Conservation (phyloP, 1,284 basidiomycete genomes). For the Sanguinoderma infundibulare region DNA sequence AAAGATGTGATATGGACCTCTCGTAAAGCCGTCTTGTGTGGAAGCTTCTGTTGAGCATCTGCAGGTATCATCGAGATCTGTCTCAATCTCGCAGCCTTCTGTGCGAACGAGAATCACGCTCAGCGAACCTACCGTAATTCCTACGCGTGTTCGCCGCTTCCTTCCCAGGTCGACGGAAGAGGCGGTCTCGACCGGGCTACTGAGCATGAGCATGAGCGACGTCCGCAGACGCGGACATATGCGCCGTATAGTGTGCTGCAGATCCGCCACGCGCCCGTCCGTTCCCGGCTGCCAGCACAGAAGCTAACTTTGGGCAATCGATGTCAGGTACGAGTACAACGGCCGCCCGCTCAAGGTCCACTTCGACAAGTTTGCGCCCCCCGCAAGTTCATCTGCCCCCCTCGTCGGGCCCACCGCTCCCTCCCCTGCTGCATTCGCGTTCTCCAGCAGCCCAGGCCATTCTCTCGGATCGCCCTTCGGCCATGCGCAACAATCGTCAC, state of each 20-base stretch:
- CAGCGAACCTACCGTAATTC: conserved; percentile 9
- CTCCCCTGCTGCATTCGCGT: conserved; percentile 24
- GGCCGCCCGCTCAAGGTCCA: conserved; percentile 86
- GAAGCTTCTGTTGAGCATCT: not conserved
- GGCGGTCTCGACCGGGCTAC: not conserved
- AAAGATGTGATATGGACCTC: not conserved
- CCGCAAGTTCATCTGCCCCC: conserved; percentile 31
- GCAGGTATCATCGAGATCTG: not conserved
- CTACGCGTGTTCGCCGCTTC: not conserved
- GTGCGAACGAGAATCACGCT: not conserved
- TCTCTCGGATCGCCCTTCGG: not conserved
- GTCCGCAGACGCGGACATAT: not conserved
- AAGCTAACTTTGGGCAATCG: not conserved
- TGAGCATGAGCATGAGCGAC: no score
- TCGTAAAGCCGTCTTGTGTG: not conserved
- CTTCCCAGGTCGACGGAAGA: not conserved
- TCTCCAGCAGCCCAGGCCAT: not conserved
- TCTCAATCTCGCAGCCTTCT: not conserved
- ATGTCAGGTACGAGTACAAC: conserved; percentile 80
- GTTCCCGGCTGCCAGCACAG: not conserved
- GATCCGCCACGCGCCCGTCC: not conserved
- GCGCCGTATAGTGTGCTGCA: no score
- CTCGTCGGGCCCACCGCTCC: conserved; percentile 31
- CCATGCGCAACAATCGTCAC: conserved; percentile 14
- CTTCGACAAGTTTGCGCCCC: conserved; percentile 75